Evolutionary conservation across 176 grass and related monocot genomes (phyloP).

Genomic region (Pontederia crassipes): DNA sequence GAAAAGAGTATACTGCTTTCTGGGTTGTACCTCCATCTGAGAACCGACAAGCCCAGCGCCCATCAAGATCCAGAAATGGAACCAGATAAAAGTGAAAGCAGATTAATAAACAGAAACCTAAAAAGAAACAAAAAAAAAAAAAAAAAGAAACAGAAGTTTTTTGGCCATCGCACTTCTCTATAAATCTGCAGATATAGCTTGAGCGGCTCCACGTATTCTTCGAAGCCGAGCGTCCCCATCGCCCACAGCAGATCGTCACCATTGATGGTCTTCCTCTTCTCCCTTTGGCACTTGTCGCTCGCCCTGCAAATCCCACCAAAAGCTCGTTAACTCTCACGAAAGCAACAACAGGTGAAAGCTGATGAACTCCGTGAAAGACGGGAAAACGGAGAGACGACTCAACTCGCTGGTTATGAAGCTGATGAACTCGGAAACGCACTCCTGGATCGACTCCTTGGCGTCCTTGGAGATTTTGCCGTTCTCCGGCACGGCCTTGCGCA

Average conservation of each 20-base stretch:
- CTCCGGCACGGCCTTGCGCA: background rate
- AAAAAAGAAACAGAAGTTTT: background rate
- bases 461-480: background rate
- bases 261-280: conserved; percentile 14
- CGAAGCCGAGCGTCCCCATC: conserved; percentile 11
- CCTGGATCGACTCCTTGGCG: conserved; percentile 2
- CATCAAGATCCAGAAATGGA: background rate
- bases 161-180: background rate
- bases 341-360: background rate
- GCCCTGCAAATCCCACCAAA: conserved; percentile 1
- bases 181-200: conserved; percentile 2
- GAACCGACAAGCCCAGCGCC: background rate
- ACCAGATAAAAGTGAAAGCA: background rate
- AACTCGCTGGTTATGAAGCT: background rate
- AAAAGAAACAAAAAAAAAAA: background rate
- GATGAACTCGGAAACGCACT: conserved; percentile 4
- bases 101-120: background rate
- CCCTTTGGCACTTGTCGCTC: conserved; percentile 2
- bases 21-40: conserved; percentile 4
- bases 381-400: background rate
- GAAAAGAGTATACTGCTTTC: background rate
- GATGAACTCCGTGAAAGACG: no score
- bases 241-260: conserved; percentile 2
- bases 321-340: no score
- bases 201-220: conserved; percentile 5